Percentiles rank a stretch among this genome's conserved stretches.
Conservation (phyloP, 352 stramenopile genomes). For the Globisporangium irregulare region DNA sequence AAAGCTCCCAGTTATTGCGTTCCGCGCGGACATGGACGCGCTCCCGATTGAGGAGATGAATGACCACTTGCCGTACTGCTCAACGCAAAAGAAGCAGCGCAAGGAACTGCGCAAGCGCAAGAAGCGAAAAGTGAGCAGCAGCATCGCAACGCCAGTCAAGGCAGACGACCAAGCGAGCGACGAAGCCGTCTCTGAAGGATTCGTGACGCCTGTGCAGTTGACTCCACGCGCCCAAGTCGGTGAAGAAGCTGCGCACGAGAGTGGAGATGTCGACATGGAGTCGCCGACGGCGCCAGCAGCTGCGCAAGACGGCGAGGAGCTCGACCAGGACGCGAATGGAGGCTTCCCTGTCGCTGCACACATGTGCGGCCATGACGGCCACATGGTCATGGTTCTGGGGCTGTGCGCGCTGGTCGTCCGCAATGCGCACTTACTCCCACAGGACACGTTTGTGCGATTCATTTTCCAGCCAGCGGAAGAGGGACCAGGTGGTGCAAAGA, state of each 20-base stretch:
- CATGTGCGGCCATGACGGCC: conserved; percentile 95
- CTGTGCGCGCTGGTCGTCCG: conserved; percentile 76
- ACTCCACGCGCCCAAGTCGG: neutral
- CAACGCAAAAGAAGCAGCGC: conserved; percentile 53
- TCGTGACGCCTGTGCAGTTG: neutral
- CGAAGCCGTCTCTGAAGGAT: neutral
- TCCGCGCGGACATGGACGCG: conserved; percentile 96
- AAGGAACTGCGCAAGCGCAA: conserved; percentile 66
- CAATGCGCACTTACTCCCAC: conserved; percentile 64
- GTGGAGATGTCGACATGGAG: conserved; percentile 24
- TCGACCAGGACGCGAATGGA: conserved; percentile 14
- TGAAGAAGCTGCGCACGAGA: conserved; percentile 4
- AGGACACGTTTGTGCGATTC: conserved; percentile 84
- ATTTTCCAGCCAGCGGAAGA: conserved; percentile 97
- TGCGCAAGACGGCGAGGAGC: conserved; percentile 34
- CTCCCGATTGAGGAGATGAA: conserved; percentile 90
- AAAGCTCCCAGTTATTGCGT: conserved; percentile 83
- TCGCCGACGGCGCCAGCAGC: conserved; percentile 11
- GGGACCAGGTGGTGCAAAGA: conserved; percentile 85
- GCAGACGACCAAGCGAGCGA: neutral
- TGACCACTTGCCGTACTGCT: conserved; percentile 75
- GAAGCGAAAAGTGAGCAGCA: conserved; percentile 41
- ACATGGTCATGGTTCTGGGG: conserved; percentile 94
- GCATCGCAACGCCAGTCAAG: neutral
- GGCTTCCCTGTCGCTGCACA: conserved; percentile 58